Evolutionary conservation across 441 rosid genomes (phyloP).

Genomic region (Erodium texanum): DNA sequence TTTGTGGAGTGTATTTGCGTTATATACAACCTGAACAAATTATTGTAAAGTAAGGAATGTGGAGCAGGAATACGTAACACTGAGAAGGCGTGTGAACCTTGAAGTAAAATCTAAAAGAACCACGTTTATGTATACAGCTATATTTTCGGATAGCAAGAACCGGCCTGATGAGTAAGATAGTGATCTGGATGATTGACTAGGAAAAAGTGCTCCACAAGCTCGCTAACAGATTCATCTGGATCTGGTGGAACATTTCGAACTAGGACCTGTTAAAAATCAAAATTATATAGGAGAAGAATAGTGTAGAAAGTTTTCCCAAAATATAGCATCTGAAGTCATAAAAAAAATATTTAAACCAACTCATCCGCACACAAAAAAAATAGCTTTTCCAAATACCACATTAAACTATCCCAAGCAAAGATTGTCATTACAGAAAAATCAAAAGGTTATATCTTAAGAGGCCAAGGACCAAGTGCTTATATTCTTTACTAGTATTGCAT

Average conservation of each 20-base stretch:
- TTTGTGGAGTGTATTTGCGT: slow-evolving; percentile 76
- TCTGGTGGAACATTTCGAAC: slow-evolving; percentile 93
- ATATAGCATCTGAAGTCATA: not conserved
- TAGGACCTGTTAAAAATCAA: slow-evolving; percentile 47
- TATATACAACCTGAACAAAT: slow-evolving; percentile 53
- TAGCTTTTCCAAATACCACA: not conserved
- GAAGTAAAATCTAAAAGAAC: not conserved
- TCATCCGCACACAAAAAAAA: not conserved
- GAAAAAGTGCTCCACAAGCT: slow-evolving; percentile 78
- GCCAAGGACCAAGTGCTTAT: not conserved
- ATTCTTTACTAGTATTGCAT: not conserved
- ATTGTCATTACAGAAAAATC: not conserved
- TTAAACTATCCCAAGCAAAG: not conserved
- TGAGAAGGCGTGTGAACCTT: not conserved
- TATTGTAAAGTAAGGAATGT: not conserved
- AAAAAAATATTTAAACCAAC: not conserved
- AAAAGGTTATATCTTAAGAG: not conserved
- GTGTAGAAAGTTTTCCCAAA: not conserved
- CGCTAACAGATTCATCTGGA: slow-evolving; percentile 62
- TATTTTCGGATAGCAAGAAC: slow-evolving; percentile 9
- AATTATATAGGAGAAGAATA: not conserved
- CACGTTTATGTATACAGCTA: not conserved
- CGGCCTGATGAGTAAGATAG: slow-evolving; percentile 82
- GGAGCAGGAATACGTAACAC: not conserved
- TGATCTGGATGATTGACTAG: slow-evolving; percentile 87